Evolutionary conservation across 306 rosid genomes (phyloP), one percentile per base, ranked within the genome.

Genomic region (Prunus davidiana): DNA sequence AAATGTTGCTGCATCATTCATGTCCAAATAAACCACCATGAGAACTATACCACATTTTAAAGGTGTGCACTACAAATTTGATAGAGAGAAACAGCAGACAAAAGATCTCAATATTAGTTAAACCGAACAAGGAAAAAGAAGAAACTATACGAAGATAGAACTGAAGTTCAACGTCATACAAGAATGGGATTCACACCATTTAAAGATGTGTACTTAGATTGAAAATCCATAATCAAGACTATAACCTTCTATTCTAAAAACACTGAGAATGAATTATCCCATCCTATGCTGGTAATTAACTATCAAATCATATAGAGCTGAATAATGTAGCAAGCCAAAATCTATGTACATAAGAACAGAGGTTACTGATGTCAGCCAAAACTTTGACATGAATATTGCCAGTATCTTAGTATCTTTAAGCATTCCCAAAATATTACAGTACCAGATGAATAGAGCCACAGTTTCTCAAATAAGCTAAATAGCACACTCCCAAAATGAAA

Each of bases 1-100:
- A 83, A 92, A 86, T 83, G 82, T 92, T 78, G 99, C 99, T 96
- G 91, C 88, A 87, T 73, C 60, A 83, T 65, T 60, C 69, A 83
- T 38, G 67, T 82, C 20, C 79, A 56, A 27, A 74, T 56, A 74
- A 83, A 83, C 55, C 69, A 83, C 77, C 67, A 78, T 80, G 64
- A 83, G 82, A 76, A 51, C 69, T 61, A 22, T 52, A 75, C 45
- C 54, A 54, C 30, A 63, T 67, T 51, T 50, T 45, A 65, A 70
- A 45, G 12, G 34, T 47, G 70, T 38, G 28, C 41, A 57, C 57
- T 14, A 15, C 63, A 57, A 67, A 32, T 64, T 71, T 64, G 50
- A 45, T 52, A n/a, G n/a, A 64, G 55, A 54, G 43, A 63, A 57
- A 71, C 16, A 64, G 46, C 32, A 76, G 30, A 46, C 22, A 76